phyloP scores from a whole-genome alignment of 768 basidiomycete genomes.

The Tricholoma saponaceum region DNA sequence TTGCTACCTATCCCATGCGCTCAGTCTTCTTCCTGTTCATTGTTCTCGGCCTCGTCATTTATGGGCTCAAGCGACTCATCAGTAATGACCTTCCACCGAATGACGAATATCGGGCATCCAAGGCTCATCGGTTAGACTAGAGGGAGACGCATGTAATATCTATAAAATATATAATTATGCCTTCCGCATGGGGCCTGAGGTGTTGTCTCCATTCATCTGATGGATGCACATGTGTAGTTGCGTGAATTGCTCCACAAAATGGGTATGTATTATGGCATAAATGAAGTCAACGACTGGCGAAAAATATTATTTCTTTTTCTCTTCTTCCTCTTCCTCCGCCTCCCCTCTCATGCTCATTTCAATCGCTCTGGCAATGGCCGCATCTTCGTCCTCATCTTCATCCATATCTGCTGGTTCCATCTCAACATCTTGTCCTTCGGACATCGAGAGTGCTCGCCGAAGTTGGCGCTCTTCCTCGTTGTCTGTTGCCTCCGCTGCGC shows the following conservation, averaged over 20 bases:
- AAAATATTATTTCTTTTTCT: constrained; percentile 20
- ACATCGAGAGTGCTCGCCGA: constrained; percentile 73
- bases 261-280: neutral
- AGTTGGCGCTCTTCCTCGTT: constrained; percentile 79
- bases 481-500: constrained; percentile 45
- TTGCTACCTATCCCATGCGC: constrained; percentile 31
- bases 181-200: neutral
- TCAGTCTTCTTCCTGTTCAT: constrained; percentile 27
- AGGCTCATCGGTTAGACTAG: constrained; percentile 28
- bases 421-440: constrained; percentile 55
- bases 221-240: neutral
- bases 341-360: constrained; percentile 86
- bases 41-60: constrained; percentile 26
- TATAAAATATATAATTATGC: neutral
- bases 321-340: constrained; percentile 43
- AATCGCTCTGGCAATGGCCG: constrained; percentile 86
- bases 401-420: constrained; percentile 40
- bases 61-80: constrained; percentile 20
- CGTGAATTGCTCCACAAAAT: no score
- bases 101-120: constrained; percentile 18
- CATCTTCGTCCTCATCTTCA: constrained; percentile 78
- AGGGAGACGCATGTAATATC: neutral
- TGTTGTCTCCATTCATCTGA: neutral
- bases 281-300: neutral
- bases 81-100: constrained; percentile 14